Percentiles rank a stretch among this genome's conserved stretches.
Evolutionary conservation across 2,329 filamentous ascomycete species (phyloP).

Genomic region (Pseudogymnoascus sp.): DNA sequence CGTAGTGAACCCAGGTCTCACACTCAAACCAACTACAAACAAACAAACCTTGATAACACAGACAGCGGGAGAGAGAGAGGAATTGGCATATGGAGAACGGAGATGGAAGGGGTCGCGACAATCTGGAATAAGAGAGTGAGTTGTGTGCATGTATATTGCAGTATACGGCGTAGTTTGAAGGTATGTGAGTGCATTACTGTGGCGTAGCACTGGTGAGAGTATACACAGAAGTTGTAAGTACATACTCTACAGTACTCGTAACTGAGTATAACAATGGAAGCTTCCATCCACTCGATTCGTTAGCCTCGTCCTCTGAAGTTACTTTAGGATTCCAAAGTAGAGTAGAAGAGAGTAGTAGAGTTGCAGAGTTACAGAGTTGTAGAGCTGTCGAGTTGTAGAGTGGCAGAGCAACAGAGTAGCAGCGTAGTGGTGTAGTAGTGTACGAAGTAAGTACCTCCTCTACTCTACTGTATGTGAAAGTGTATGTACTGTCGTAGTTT

Average conservation of each 20-base stretch:
- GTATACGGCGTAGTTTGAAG: not conserved
- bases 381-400: not conserved
- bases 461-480: not conserved
- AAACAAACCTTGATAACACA: constrained; percentile 1
- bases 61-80: not conserved
- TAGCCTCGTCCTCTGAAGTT: not conserved
- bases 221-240: not conserved
- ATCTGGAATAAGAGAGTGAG: not conserved
- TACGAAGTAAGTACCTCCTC: not conserved
- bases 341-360: not conserved
- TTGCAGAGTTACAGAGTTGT: not conserved
- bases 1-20: not conserved
- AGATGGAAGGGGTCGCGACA: constrained; percentile 3
- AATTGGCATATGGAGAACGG: not conserved
- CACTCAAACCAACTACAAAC: not conserved
- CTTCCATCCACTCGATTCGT: not conserved
- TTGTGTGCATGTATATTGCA: not conserved
- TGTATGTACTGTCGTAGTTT: not conserved
- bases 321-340: not conserved
- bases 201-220: not conserved
- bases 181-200: not conserved
- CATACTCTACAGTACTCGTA: not conserved
- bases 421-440: not conserved
- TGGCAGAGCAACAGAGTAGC: not conserved
- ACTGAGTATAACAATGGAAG: not conserved